Evolutionary conservation across 768 basidiomycete species (phyloP), one percentile per base, ranked within the genome.

Genomic region (Collybiopsis confluens): DNA sequence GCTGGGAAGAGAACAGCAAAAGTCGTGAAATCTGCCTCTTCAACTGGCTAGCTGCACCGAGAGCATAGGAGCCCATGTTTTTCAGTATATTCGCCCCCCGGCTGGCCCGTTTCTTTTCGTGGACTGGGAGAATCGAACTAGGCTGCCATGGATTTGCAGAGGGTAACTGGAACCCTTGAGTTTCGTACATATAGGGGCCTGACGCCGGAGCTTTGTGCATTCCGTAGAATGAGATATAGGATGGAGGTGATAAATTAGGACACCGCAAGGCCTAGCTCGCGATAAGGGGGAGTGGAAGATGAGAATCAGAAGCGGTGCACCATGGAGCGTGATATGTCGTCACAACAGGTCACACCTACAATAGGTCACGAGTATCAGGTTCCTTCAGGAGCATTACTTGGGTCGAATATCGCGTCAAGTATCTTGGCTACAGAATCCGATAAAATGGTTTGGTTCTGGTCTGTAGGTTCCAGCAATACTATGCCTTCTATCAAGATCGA

Each of bases 211-310:
- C 40, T 62, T 54, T 47, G 64, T 62, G 59, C 66, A 65, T 59
- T 66, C 61, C 50, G 58, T 54, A 53, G 65, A 59, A 20, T 60
- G 60, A 10, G 64, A 45, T 68, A 70, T 71, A 54, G 55, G 44
- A 52, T 1, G 11, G 30, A 20, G 18, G n/a, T 28, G 26, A n/a
- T 24, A n/a, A n/a, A 27, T 45, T 10, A 27, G 16, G 38, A 40
- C n/a, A 20, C 37, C 35, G 47, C 47, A 48, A 48, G 47, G 35
- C 47, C 35, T 11, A 23, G 47, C 47, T 48, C 26, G 47, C 47
- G 47, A 37, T 37, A 33, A 4, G 11, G 35, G 13, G 16, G 35
- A 35, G 13, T 20, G 37, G 20, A 23, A 26, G 45, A 47, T 47
- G 33, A 20, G 23, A 24, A 8, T 28, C 11, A 18, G 21, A 21